Percentiles rank a stretch among this genome's conserved stretches.
Conservation (phyloP, 2,329 filamentous ascomycete genomes). For the Cyphellophora europaea region DNA sequence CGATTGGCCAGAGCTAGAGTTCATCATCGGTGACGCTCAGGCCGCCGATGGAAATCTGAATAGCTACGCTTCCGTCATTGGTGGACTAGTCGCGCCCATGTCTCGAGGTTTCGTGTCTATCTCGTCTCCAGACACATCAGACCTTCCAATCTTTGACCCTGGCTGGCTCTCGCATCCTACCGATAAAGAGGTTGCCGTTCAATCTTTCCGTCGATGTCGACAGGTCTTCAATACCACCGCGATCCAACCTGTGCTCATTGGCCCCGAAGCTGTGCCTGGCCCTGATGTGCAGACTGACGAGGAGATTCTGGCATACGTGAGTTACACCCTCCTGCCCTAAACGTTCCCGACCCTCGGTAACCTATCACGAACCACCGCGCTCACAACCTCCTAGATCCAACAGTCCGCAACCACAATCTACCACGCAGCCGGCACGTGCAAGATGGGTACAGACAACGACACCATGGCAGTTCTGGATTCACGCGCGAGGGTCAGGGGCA, state of each 20-base stretch:
- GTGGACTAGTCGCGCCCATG: constrained; percentile 21
- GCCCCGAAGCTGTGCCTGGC: constrained; percentile 12
- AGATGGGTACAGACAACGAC: constrained; percentile 26
- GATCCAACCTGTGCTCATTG: constrained; percentile 14
- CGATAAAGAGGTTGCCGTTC: constrained; percentile 11
- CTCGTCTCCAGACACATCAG: constrained; percentile 14
- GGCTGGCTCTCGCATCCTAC: constrained; percentile 7
- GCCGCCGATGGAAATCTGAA: constrained; percentile 4
- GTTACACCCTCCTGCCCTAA: too few species aligned
- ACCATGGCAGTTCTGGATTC: constrained; percentile 25
- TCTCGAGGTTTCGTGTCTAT: constrained; percentile 18
- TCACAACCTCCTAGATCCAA: constrained; percentile 14
- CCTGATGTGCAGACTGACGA: constrained; percentile 14
- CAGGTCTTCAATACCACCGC: constrained; percentile 15
- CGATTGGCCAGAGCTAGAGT: constrained; percentile 28
- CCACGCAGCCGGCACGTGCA: constrained; percentile 27
- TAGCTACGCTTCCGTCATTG: constrained; percentile 22
- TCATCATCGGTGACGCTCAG: constrained; percentile 13
- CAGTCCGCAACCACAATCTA: constrained; percentile 24
- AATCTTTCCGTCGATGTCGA: constrained; percentile 7
- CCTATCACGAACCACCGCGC: background rate
- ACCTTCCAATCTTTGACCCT: constrained; percentile 14
- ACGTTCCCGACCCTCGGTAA: background rate
- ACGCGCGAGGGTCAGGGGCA: constrained; percentile 22
- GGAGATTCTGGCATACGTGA: constrained; percentile 19